Percentiles rank a stretch among this genome's conserved stretches.
Evolutionary conservation across 2,329 filamentous ascomycete species (phyloP).

Genomic region (Cladobotryum mycophilum): DNA sequence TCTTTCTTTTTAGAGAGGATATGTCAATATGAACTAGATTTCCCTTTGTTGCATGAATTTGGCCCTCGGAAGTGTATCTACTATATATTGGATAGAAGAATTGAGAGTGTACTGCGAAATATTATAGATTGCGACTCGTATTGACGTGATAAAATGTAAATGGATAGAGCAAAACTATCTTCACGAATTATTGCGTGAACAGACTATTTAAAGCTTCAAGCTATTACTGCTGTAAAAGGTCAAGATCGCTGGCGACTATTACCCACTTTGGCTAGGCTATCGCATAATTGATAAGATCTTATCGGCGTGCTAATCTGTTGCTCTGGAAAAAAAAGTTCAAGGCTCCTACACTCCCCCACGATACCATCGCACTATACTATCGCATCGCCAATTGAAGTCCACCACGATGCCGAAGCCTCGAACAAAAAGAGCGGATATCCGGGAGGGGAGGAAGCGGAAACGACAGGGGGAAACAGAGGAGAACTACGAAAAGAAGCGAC

Average conservation of each 20-base stretch:
- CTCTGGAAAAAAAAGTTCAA: constrained; percentile 10
- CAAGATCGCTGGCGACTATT: too few relatives aligned
- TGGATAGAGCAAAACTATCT: too few relatives aligned
- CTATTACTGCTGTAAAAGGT: neutral
- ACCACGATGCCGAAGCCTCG: constrained; percentile 38
- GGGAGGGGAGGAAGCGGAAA: constrained; percentile 38
- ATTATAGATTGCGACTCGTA: too few relatives aligned
- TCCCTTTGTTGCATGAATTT: too few relatives aligned
- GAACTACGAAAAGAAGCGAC: constrained; percentile 21
- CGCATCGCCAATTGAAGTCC: neutral
- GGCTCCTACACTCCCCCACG: neutral
- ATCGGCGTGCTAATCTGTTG: constrained; percentile 5
- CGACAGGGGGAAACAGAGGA: constrained; percentile 23
- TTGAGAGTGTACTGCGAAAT: too few relatives aligned
- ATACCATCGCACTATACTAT: neutral
- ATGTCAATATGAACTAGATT: too few relatives aligned
- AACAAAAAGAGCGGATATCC: constrained; percentile 34
- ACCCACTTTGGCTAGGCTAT: neutral
- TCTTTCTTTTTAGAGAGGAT: too few relatives aligned
- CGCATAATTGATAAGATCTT: constrained; percentile 10
- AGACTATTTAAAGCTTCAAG: neutral
- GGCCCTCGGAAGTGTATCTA: too few relatives aligned
- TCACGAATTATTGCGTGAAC: too few relatives aligned
- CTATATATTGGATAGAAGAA: too few relatives aligned
- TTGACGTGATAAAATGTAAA: too few relatives aligned